These are phyloP conservation scores for Suillus alpinus DNA, from an alignment of 768 basidiomycete genomes.

Conservation along the genomic window DNA sequence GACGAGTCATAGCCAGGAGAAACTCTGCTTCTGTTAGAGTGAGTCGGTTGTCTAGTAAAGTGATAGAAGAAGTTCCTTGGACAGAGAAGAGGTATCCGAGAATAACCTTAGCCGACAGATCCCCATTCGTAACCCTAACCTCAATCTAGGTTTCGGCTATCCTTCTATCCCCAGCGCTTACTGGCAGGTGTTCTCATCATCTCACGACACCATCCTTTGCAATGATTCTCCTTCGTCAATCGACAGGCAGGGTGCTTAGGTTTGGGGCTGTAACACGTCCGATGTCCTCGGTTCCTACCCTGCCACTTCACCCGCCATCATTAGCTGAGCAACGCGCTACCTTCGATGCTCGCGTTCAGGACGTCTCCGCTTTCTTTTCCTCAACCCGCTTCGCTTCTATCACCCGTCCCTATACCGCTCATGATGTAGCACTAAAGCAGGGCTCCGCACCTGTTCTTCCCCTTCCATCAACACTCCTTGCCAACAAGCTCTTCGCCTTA, in stretches of 20 bases:
- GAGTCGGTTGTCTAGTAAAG: slow-evolving; percentile 5
- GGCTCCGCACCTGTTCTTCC: slow-evolving; percentile 80
- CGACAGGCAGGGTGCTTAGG: slow-evolving; percentile 31
- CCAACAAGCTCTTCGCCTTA: slow-evolving; percentile 78
- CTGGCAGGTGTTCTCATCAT: slow-evolving; percentile 35
- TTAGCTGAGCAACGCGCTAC: slow-evolving; percentile 52
- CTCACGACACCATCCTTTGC: slow-evolving; percentile 20
- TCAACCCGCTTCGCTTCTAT: slow-evolving; percentile 70
- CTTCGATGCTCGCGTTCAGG: slow-evolving; percentile 60
- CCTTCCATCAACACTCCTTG: slow-evolving; percentile 71
- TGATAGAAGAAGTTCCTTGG: neutral
- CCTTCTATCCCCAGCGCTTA: slow-evolving; percentile 28
- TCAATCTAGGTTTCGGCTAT: slow-evolving; percentile 37
- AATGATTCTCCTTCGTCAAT: slow-evolving; percentile 11
- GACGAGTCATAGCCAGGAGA: slow-evolving; percentile 1
- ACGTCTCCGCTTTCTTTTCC: slow-evolving; percentile 70
- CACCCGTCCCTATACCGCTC: slow-evolving; percentile 77
- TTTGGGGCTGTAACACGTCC: slow-evolving; percentile 27
- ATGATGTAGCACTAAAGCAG: slow-evolving; percentile 83
- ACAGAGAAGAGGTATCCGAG: neutral
- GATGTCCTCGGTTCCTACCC: slow-evolving; percentile 41
- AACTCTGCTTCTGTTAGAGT: slow-evolving; percentile 8
- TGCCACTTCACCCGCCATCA: slow-evolving; percentile 61
- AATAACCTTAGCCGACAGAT: neutral
- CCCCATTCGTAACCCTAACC: slow-evolving; percentile 30